A percentile compares a stretch with the other conserved stretches of the same genome.
These are phyloP conservation scores for Cruciata laevipes DNA, from an alignment of 257 asterid species.

Conservation along the genomic window DNA sequence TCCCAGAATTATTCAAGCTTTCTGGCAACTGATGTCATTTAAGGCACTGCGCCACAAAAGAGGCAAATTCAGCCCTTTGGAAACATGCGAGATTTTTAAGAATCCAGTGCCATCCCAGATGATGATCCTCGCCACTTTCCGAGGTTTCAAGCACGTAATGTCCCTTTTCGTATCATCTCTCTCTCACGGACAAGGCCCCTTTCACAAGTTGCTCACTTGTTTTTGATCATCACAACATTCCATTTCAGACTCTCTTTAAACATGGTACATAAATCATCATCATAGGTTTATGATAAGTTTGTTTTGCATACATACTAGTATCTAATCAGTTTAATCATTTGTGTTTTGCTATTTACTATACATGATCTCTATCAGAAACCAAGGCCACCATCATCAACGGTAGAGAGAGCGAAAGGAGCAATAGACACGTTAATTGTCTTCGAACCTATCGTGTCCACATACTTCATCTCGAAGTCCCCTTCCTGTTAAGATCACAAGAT, in stretches of 20 bases:
- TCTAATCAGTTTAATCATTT: not conserved
- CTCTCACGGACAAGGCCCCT: not conserved
- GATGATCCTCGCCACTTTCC: slow-evolving; percentile 39
- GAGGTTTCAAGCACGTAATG: slow-evolving; percentile 37
- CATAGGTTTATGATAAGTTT: too few species aligned
- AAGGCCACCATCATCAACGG: slow-evolving; percentile 39
- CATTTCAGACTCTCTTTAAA: not conserved
- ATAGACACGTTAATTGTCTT: slow-evolving; percentile 54
- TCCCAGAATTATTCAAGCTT: slow-evolving; percentile 39
- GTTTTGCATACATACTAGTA: too few species aligned
- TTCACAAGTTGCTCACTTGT: slow-evolving; percentile 12
- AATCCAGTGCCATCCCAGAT: slow-evolving; percentile 25
- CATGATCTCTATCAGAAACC: slow-evolving; percentile 22
- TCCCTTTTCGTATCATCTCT: slow-evolving; percentile 32
- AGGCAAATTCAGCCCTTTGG: slow-evolving; percentile 19
- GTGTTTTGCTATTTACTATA: not conserved
- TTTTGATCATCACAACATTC: slow-evolving; percentile 10
- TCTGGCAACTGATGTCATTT: slow-evolving; percentile 30
- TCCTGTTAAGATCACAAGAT: slow-evolving; percentile 30
- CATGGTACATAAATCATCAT: too few species aligned
- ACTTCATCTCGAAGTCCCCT: slow-evolving; percentile 83
- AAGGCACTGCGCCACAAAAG: slow-evolving; percentile 5
- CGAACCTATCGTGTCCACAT: slow-evolving; percentile 45
- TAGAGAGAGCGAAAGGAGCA: slow-evolving; percentile 63
- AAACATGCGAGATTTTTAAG: slow-evolving; percentile 31